phyloP scores from a whole-genome alignment of 495 filamentous ascomycete genomes.

The Alectoria sarmentosa region DNA sequence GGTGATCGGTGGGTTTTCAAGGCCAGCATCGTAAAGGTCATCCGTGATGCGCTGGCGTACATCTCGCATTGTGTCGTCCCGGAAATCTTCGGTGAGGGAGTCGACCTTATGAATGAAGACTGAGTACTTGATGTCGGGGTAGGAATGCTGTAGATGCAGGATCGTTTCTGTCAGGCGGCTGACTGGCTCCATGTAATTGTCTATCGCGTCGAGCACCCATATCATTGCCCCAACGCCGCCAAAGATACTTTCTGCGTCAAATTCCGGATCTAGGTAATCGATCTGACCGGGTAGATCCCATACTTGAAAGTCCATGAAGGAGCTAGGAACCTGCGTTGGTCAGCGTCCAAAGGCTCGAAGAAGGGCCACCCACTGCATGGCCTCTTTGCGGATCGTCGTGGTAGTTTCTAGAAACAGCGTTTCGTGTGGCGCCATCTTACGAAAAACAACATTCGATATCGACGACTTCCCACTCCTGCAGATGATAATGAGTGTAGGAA shows the following conservation, averaged over 20 bases:
- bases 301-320: constrained; percentile 98
- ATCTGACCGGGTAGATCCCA: constrained; percentile 96
- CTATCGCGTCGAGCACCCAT: constrained; percentile 97
- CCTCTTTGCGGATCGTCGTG: constrained; percentile 83
- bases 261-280: constrained; percentile 74
- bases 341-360: too few species aligned
- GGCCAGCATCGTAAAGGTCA: constrained; percentile 83
- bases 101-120: constrained; percentile 99
- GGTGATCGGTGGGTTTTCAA: constrained; percentile 84
- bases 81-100: constrained; percentile 89
- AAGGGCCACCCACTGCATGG: constrained; percentile 68
- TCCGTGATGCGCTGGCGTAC: constrained; percentile 96
- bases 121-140: constrained; percentile 89
- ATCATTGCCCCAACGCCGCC: constrained; percentile 87
- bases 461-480: constrained; percentile 92
- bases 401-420: constrained; percentile 94
- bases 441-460: constrained; percentile 94
- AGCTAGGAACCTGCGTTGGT: constrained; percentile 43
- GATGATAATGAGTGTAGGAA: not conserved
- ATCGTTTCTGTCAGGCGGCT: constrained; percentile 80
- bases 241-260: constrained; percentile 90
- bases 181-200: constrained; percentile 90
- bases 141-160: constrained; percentile 73
- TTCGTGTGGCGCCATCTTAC: constrained; percentile 92
- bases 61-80: constrained; percentile 86